Percentiles rank a stretch among this genome's conserved stretches.
Conservation (phyloP, 768 basidiomycete species). For the Lyophyllum atratum region DNA sequence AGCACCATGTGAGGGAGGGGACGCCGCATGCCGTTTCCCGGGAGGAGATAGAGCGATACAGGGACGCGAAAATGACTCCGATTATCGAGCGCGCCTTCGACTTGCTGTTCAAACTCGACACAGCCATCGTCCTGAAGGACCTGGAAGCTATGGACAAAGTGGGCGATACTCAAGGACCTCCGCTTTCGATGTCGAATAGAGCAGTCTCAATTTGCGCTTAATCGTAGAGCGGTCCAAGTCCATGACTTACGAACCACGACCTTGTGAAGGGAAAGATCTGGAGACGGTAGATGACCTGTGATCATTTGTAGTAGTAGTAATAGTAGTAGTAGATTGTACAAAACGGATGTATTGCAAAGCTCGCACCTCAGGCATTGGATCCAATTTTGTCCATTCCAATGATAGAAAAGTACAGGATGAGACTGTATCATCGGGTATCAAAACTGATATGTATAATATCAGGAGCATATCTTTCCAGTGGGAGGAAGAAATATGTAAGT, state of each 20-base stretch:
- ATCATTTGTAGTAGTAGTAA: too few species aligned
- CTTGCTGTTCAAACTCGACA: neutral
- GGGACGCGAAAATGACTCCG: neutral
- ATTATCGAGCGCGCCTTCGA: neutral
- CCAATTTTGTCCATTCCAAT: too few species aligned
- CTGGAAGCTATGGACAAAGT: neutral
- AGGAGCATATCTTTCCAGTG: too few species aligned
- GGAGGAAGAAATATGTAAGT: too few species aligned
- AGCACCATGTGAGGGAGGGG: slow-evolving; percentile 2
- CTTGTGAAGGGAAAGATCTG: neutral
- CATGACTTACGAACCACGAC: too few species aligned
- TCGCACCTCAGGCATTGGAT: neutral
- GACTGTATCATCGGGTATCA: too few species aligned
- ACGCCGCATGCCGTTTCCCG: neutral
- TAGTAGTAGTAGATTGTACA: neutral
- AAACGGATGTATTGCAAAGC: neutral
- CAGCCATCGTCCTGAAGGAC: neutral
- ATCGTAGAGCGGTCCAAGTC: too few species aligned
- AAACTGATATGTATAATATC: too few species aligned
- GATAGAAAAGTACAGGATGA: too few species aligned
- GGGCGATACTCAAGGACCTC: neutral
- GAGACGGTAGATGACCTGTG: neutral
- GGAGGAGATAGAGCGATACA: neutral
- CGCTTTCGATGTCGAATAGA: neutral
- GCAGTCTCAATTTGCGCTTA: neutral